Percentiles rank a stretch among this genome's conserved stretches.
phyloP scores from a whole-genome alignment of 192 early-diverging fungal genomes.

The Coemansia sp. region DNA sequence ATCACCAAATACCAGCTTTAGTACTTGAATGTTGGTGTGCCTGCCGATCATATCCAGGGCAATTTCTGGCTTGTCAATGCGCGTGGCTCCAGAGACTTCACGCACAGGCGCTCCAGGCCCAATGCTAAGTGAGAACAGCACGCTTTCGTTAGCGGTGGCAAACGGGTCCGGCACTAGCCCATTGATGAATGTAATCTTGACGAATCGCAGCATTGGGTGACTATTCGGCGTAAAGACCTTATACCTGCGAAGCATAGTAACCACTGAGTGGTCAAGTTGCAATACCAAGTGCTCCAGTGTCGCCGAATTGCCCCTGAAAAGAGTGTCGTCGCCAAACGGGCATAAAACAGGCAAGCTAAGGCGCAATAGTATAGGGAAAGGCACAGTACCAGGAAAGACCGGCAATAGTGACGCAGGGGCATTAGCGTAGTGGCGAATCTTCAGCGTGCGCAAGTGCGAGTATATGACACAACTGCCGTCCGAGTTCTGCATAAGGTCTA shows the following conservation, averaged over 20 bases:
- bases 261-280: not conserved
- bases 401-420: not conserved
- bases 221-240: not conserved
- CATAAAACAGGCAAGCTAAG: not conserved
- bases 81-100: not conserved
- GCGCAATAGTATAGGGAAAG: not conserved
- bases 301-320: conserved; percentile 10
- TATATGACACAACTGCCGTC: conserved; percentile 6
- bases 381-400: not conserved
- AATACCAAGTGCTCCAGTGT: conserved; percentile 1
- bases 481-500: conserved; percentile 1
- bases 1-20: not conserved
- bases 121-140: not conserved
- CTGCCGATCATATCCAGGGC: not conserved
- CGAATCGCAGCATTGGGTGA: not conserved
- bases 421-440: not conserved
- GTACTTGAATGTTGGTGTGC: not conserved
- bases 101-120: not conserved
- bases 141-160: not conserved
- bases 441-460: conserved; percentile 4
- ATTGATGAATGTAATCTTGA: not conserved
- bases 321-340: conserved; percentile 15
- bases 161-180: not conserved
- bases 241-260: conserved; percentile 3
- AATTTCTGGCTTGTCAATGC: not conserved